Base-by-base conservation (phyloP, 2,329 filamentous ascomycete genomes). In the Raffaelea arxii region DNA sequence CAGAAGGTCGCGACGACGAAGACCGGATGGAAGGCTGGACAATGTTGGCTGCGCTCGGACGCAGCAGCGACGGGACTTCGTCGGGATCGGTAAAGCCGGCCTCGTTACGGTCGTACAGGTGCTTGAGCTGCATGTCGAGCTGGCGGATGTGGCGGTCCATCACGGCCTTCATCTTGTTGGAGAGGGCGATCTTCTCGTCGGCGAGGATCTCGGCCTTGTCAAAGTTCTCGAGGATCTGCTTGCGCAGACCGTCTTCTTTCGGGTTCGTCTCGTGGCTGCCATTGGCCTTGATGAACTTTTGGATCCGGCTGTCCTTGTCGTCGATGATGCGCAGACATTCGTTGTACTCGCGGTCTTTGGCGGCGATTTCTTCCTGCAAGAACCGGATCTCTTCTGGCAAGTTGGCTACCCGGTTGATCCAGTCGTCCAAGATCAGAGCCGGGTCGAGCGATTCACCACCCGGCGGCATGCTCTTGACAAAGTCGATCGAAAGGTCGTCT, bases 341-440 rank as follows among this genome's bases (percentile, higher is more conserved):
- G 58, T 78, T 71, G 54, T 86, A 84, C 53, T 80, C 73, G 43
- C 77, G 74, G 61, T 94, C 86, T 63, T 90, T 91, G 60, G 86
- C 82, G 58, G 80, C 73, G 52, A 91, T 86, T 65, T 92, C 86
- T 59, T 90, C 86, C 58, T 90, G 83, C 51, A 91, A 74, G 66
- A 90, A 89, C 19, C 82, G 81, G 49, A 92, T 81, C 65, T 92
- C 86, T 52, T 86, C 84, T 51, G 86, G 86, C 24, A 91, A 72
- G 58, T 92, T 92, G 56, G 84, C 80, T 19, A 84, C 83, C 65
- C 69, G 74, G 61, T 82, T 79, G 60, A 83, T 78, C 72, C 84
- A 90, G 62, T 89, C 84, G 62, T 91, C 85, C 56, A 90, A 77
- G 58, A 89, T 80, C 53, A 83, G 71, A 47, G 82, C 74, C 49